Evolutionary conservation across 2,329 filamentous ascomycete species (phyloP), one percentile per base, ranked within the genome.

Genomic region (Aspergillus melleus): DNA sequence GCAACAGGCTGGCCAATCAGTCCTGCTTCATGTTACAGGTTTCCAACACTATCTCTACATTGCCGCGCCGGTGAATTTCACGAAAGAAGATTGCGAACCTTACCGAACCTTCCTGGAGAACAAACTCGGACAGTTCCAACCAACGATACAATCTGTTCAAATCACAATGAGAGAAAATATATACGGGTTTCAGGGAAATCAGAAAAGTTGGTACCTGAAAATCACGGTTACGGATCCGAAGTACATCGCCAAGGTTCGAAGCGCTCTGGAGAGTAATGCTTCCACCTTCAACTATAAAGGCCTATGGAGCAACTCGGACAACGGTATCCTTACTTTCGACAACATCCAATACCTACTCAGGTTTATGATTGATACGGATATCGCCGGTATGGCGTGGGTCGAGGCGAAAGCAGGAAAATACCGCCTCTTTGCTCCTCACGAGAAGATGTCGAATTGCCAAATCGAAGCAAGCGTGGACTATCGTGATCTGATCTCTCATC

Each of bases 21-120:
- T 96, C 44, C 86, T 99, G 75, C 82, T 99, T 12, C 95, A 99
- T 75, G 93, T 99, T 63, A 96, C 91, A 16, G 91, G 92, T 71
- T 99, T 99, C 77, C 89, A 92, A 67, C 95, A 99, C 75, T 99
- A 99, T 73, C 86, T 99, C 58, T 99, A 96, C 70, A 87, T 98
- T 50, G 90, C 91, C 10, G 95, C 96, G 0, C 95, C 95, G 0
- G 80, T 93, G 9, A 85, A 86, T 26, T 99, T 99, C 75, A 86
- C 86, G 29, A 86, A 87, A 50, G 83, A 87, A 47, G 92, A 99
- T 72, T 92, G 92, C 74, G 83, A 88, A 16, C 80, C 85, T 0
- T 99, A 90, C 81, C 90, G 89, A 72, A 81, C 86, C 4, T 98
- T 87, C 70, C 85, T 99, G 36, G 93, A 99, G 70, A 82, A 84